Percentiles rank a stretch among this genome's conserved stretches.
phyloP scores from a whole-genome alignment of 73 alveolate genomes.

The Tetrahymena malaccensis region DNA sequence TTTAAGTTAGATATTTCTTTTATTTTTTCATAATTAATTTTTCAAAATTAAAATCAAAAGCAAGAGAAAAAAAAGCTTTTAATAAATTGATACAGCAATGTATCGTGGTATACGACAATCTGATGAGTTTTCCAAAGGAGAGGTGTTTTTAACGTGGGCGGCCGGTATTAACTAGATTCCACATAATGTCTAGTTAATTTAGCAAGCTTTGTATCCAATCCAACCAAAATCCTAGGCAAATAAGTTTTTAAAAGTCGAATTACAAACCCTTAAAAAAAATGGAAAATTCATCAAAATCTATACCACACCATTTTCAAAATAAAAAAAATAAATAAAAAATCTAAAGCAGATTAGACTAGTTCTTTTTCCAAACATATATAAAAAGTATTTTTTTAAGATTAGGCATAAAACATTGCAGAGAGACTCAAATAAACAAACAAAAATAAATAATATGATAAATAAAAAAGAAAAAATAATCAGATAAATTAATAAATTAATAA shows the following conservation, averaged over 20 bases:
- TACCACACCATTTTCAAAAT: not conserved
- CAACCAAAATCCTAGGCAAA: not conserved
- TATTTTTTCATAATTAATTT: not conserved
- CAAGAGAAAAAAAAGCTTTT: not conserved
- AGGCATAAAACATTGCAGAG: not conserved
- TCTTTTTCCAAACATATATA: not conserved
- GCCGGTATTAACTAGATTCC: not conserved
- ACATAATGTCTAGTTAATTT: not conserved
- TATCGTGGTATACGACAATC: not conserved
- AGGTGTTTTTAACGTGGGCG: not conserved
- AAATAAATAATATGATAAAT: not conserved
- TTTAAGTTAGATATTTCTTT: not conserved
- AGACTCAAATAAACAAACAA: not conserved
- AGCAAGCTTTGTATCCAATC: not conserved
- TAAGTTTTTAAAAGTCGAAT: not conserved
- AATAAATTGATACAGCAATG: not conserved
- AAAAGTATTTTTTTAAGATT: not conserved
- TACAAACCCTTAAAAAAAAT: not conserved
- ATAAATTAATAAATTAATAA: not conserved
- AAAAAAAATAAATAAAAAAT: not conserved
- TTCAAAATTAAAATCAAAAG: not conserved
- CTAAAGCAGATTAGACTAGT: not conserved
- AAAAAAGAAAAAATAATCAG: not conserved
- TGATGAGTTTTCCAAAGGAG: not conserved
- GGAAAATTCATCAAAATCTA: not conserved